Conservation (phyloP, 495 filamentous ascomycete species). For the Chaetomium tenue region DNA sequence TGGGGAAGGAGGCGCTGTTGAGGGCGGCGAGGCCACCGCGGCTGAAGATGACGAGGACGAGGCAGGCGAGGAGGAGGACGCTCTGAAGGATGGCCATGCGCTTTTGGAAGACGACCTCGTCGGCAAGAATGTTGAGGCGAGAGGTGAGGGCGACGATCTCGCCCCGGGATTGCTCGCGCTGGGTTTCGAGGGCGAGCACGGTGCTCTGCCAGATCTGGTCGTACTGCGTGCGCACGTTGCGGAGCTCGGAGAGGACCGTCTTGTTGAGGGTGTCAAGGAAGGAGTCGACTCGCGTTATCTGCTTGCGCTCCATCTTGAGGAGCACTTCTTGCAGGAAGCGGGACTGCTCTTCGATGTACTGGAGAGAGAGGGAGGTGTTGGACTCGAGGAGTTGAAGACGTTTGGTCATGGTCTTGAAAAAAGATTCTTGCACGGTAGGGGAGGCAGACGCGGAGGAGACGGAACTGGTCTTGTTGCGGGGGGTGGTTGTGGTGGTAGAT, state of each 20-base stretch:
- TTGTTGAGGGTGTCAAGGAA: conserved; percentile 83
- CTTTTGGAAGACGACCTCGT: conserved; percentile 95
- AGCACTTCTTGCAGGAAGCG: conserved; percentile 88
- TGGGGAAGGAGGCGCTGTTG: conserved; percentile 22
- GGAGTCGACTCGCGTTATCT: conserved; percentile 73
- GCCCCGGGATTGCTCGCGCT: conserved; percentile 72
- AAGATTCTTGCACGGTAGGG: conserved; percentile 90
- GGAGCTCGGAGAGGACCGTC: conserved; percentile 83
- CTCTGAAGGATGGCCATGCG: conserved; percentile 88
- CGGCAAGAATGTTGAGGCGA: conserved; percentile 82
- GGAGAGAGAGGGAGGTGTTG: conserved; percentile 86
- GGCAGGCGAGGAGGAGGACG: conserved; percentile 80
- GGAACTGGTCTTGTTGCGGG: conserved; percentile 47
- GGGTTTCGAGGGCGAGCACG: conserved; percentile 83
- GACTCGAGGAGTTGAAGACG: conserved; percentile 86
- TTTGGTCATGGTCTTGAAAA: conserved; percentile 95
- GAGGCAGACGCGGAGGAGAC: conserved; percentile 57
- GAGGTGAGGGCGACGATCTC: conserved; percentile 78
- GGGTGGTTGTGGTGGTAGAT: conserved; percentile 23
- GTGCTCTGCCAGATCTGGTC: conserved; percentile 96
- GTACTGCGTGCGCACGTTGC: conserved; percentile 77
- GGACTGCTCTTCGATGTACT: conserved; percentile 97
- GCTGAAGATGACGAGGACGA: conserved; percentile 80
- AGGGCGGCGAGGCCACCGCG: conserved; percentile 36
- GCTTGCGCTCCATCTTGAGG: conserved; percentile 82